Evolutionary conservation across 1,284 basidiomycete species (phyloP).

Genomic region (Caloboletus inedulis): DNA sequence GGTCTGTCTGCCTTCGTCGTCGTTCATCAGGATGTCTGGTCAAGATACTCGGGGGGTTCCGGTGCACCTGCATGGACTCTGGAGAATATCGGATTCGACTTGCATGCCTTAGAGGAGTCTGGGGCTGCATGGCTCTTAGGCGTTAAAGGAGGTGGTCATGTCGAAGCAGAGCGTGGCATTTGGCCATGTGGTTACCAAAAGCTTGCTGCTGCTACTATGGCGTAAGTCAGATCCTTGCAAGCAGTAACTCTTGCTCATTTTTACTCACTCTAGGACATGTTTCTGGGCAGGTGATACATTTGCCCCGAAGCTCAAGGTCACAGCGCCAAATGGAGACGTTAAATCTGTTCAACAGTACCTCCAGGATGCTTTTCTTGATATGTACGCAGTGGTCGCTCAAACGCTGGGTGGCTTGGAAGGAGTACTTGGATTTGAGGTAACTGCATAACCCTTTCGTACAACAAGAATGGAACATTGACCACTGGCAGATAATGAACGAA

Average conservation of each 20-base stretch:
- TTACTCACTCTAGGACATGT: conserved; percentile 49
- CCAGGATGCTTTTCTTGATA: conserved; percentile 79
- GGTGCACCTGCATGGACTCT: conserved; percentile 93
- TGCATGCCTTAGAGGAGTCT: conserved; percentile 70
- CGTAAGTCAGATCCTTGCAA: conserved; percentile 47
- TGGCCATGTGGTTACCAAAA: conserved; percentile 94
- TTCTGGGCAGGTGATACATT: conserved; percentile 92
- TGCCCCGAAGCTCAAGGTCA: conserved; percentile 67
- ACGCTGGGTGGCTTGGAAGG: conserved; percentile 72
- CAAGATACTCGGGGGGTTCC: conserved; percentile 88
- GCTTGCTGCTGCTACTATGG: conserved; percentile 83
- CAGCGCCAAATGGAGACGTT: conserved; percentile 43
- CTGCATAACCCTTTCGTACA: not conserved
- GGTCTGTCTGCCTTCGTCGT: conserved; percentile 82
- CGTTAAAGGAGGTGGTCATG: conserved; percentile 68
- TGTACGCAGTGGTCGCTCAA: conserved; percentile 69
- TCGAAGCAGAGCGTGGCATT: conserved; percentile 71
- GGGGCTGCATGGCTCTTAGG: conserved; percentile 85
- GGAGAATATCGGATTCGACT: conserved; percentile 75
- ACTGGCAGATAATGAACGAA: conserved; percentile 86
- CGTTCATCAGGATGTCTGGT: conserved; percentile 94
- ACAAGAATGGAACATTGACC: conserved; percentile 4
- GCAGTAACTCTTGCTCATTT: conserved; percentile 20
- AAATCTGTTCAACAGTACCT: conserved; percentile 80
- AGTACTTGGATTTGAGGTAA: conserved; percentile 88